These are phyloP conservation scores for Kwoniella shivajii DNA, from an alignment of 1,284 basidiomycete genomes.

Conservation along the genomic window DNA sequence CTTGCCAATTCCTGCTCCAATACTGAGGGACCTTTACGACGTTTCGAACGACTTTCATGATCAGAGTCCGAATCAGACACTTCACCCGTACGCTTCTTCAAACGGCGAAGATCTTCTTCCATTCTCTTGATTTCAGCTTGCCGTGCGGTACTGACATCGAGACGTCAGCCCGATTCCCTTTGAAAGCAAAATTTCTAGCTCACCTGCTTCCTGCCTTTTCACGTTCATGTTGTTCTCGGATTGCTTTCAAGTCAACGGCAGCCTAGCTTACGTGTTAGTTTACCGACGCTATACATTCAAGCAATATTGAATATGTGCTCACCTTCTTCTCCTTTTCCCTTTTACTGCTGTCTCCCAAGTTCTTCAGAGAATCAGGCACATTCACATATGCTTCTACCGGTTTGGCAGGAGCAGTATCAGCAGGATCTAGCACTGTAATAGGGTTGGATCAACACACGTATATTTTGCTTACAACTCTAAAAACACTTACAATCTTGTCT, in stretches of 20 bases:
- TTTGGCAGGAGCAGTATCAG: constrained; percentile 20
- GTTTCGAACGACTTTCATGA: constrained; percentile 28
- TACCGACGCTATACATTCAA: background rate
- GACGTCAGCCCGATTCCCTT: background rate
- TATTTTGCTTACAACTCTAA: background rate
- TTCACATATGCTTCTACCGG: constrained; percentile 27
- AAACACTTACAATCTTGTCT: constrained; percentile 68
- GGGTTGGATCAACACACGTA: constrained; percentile 8
- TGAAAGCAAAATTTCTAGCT: constrained; percentile 25
- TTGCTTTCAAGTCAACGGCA: constrained; percentile 64
- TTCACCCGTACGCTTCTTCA: constrained; percentile 55
- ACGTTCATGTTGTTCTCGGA: constrained; percentile 70
- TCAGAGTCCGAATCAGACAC: constrained; percentile 47
- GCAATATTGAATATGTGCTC: background rate
- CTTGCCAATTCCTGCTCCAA: constrained; percentile 77
- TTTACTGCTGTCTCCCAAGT: constrained; percentile 27
- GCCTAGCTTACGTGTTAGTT: constrained; percentile 7
- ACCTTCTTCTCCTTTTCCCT: constrained; percentile 48
- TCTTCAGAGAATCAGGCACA: constrained; percentile 30
- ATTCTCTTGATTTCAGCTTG: constrained; percentile 80
- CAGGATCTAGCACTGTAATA: constrained; percentile 60
- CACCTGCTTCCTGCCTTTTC: constrained; percentile 66
- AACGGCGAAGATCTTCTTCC: constrained; percentile 80
- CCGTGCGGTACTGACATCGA: constrained; percentile 61
- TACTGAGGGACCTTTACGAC: constrained; percentile 63